Base-by-base conservation (phyloP, 73 alveolate genomes). In the Paramecium bursaria region DNA sequence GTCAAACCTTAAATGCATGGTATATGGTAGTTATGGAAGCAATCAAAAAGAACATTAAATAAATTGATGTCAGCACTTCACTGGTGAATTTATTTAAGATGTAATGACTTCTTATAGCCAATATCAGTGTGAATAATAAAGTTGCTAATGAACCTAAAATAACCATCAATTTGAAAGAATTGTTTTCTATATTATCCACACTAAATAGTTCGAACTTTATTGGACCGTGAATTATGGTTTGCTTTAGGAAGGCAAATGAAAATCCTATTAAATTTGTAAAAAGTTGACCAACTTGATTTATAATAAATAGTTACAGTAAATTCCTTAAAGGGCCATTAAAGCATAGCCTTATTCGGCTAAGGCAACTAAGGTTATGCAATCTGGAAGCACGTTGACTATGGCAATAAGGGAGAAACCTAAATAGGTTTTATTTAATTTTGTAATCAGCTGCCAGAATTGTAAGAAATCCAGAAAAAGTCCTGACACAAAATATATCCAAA, bases 61-160 rank as follows among this genome's bases (percentile, higher is more conserved):
- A 67, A 19, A 67, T 25, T 1, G 27, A 21, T 11, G 60, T 35
- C 3, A 67, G 55, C 9, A 67, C 15, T 42, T 67, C 35, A 9
- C 33, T 57, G 3, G 44, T 67, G 1, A 47, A 67, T 42, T 67
- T 67, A 17, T 42, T 30, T 4, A 67, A 15, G 27, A 31, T 11
- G 44, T 67, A 67, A 67, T 67, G 82, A 14, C 35, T 67, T 27
- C 55, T 67, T 4, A 67, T 57, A 15, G 82, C 82, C 53, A 67
- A 19, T 7, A 67, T 67, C 33, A 67, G 44, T 42, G 82, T 67
- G 42, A 67, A 42, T 19, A 67, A 33, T n/a, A 67, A 42, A 67
- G 33, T 67, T 15, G 33, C 50, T 14, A 67, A 67, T 22, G 82
- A 53, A 21, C 50, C 60, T 67, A 67, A 46, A 67, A 67, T 67